phyloP scores from a whole-genome alignment of 2,329 filamentous ascomycete species.

The Hortaea sp. region DNA sequence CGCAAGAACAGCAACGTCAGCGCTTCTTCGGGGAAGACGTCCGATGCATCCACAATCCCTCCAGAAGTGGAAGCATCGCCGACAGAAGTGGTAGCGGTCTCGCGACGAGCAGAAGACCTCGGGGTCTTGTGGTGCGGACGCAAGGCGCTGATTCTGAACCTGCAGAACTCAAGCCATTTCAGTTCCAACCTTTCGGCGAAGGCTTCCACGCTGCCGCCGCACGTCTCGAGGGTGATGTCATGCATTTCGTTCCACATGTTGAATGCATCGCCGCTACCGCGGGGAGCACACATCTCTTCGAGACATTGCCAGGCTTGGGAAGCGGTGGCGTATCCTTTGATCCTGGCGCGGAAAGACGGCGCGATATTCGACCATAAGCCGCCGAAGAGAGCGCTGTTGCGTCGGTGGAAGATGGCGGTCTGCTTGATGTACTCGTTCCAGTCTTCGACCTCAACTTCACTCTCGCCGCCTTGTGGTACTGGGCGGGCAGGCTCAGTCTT shows the following conservation, averaged over 20 bases:
- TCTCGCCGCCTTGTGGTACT: constrained; percentile 2
- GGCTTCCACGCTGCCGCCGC: constrained; percentile 13
- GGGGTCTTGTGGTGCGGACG: neutral
- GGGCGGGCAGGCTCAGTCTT: constrained; percentile 20
- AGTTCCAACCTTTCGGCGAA: constrained; percentile 19
- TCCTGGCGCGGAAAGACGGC: constrained; percentile 15
- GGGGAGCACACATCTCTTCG: constrained; percentile 21
- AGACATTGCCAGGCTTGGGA: constrained; percentile 18
- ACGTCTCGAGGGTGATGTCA: constrained; percentile 14
- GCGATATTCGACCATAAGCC: constrained; percentile 15
- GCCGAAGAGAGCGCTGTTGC: constrained; percentile 19
- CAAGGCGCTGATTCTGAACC: constrained; percentile 10
- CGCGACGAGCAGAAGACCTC: neutral
- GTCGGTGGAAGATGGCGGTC: constrained; percentile 22
- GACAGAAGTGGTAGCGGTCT: neutral
- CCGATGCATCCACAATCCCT: constrained; percentile 4
- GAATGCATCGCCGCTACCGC: constrained; percentile 19
- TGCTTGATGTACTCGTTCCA: constrained; percentile 27
- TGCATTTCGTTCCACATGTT: constrained; percentile 16
- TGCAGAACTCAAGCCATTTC: constrained; percentile 17
- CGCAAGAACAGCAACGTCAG: constrained; percentile 22
- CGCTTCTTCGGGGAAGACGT: constrained; percentile 18
- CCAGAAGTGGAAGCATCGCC: constrained; percentile 1
- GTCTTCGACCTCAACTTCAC: constrained; percentile 16
- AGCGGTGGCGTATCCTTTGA: constrained; percentile 14